Base-by-base conservation (phyloP, 139 green algal species). In the Limnomonas spitsbergensis region DNA sequence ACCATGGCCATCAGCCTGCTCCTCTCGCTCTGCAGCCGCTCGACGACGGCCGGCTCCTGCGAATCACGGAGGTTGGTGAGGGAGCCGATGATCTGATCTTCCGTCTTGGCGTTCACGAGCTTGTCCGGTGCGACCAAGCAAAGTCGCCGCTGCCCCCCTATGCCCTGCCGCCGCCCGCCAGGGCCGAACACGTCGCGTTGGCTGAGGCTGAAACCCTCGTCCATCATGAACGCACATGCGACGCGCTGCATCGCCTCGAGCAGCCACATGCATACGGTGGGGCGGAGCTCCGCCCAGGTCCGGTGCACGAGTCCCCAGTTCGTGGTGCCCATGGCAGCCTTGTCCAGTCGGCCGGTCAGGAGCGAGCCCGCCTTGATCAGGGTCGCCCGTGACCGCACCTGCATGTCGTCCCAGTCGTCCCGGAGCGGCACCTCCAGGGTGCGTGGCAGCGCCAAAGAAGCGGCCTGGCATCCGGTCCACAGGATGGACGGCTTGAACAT, bases 1-100 rank as follows among this genome's bases (percentile, higher is more conserved):
- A 98, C 94, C 95, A 98, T 98, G 80, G n/a, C n/a, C 14, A 89
- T 91, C 82, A 98, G 94, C 20, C 98, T 91, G 84, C 98, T 97
- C 90, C 98, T 98, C 73, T 82, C 37, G 39, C 4, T 4, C 9
- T 20, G 31, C 7, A 29, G 6, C 32, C 4, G 42, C 3, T 66
- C 36, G 9, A 47, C 31, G 31, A 39, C 31, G n/a, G 4, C 29
- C n/a, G 69, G 3, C 6, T 42, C n/a, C 4, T 34, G 32, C 6
- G 34, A 14, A 34, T 83, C 69, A 56, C 97, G 91, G 74, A 92
- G 87, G 34, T 93, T 95, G 78, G 93, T 94, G 88, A 94, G 88
- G 54, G 90, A 75, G 37, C 86, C 88, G 20, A 92, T 84, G 71
- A 91, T 84, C 69, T 93, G 88, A 86, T 98, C 95, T 83, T 98